phyloP scores from a whole-genome alignment of 371 early-diverging fungal species.

The Mucor circinelloides region DNA sequence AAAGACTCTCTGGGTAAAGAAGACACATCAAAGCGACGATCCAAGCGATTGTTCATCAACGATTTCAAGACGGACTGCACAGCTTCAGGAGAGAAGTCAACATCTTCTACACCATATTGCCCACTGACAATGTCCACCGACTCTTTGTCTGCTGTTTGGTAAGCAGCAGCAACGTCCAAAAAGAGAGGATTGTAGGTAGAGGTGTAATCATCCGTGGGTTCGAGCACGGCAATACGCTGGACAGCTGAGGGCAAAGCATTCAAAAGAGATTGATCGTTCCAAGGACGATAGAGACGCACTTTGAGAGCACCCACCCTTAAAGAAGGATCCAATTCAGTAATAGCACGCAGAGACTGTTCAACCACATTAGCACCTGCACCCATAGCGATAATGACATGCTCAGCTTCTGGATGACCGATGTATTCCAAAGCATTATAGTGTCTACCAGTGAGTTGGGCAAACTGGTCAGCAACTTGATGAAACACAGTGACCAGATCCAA shows the following conservation, averaged over 20 bases:
- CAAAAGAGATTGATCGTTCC: conserved; percentile 52
- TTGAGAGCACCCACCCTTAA: conserved; percentile 58
- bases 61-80: conserved; percentile 39
- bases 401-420: conserved; percentile 50
- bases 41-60: conserved; percentile 18
- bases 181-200: conserved; percentile 74
- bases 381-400: conserved; percentile 59
- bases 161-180: conserved; percentile 71
- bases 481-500: background rate
- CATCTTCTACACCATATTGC: conserved; percentile 48
- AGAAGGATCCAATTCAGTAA: conserved; percentile 9
- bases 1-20: background rate
- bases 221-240: conserved; percentile 62
- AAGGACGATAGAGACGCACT: conserved; percentile 66
- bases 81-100: conserved; percentile 37
- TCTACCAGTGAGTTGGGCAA: conserved; percentile 39
- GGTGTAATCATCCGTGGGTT: conserved; percentile 58
- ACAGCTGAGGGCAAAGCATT: conserved; percentile 57
- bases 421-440: conserved; percentile 45
- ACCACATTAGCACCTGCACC: conserved; percentile 57
- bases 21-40: conserved; percentile 39
- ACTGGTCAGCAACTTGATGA: conserved; percentile 26
- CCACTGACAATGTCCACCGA: conserved; percentile 51
- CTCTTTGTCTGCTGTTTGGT: conserved; percentile 52
- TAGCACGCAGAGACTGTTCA: conserved; percentile 30